Base-by-base conservation (phyloP, 805 yeast species). In the Myxozyma udenii region DNA sequence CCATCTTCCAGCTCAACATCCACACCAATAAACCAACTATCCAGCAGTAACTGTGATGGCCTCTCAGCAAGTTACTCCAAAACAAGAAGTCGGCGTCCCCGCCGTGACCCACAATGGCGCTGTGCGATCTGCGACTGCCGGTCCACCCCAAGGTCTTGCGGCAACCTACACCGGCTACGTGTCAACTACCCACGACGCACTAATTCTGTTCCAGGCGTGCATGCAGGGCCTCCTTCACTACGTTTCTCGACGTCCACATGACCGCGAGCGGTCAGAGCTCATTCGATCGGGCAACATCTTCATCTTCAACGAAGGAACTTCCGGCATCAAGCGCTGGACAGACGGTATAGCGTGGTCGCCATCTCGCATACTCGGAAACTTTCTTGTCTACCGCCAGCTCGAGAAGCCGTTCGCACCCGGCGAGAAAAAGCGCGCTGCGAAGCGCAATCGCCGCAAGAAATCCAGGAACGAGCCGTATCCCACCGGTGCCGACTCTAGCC, bases 291-390 rank as follows among this genome's bases (percentile, higher is more conserved):
- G 96, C 0, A 80, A 81, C 60, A 81, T 88, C 1, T 89, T 90
- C 68, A 87, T 91, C 1, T 89, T 90, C 64, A 78, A 84, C 43
- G 96, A 90, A 67, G 87, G 85, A 60, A 73, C 78, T 11, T 81
- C 90, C 0, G 89, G 91, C 2, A 89, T 90, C 54, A 86, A 85
- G 65, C 75, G 98, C 53, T 90, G 98, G 98, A 90, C 98, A 1
- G 98, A 90, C 64, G 96, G 96, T n/a, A 79, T 87, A 12, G 74
- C 90, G 12, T 90, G 98, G 98, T 81, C 90, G 1, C 96, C 97
- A 0, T 84, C 95, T 1, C 74, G 97, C 44, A 88, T 90, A 36
- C 74, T 88, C 24, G 95, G 95, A 4, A 75, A 93, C 52, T 90
- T 90, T 62, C 71, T 90, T 30, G 83, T 90, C 9, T 90, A 90